These are phyloP conservation scores for Colletotrichum coccodes DNA, from an alignment of 2,329 filamentous ascomycete species.

Conservation along the genomic window DNA sequence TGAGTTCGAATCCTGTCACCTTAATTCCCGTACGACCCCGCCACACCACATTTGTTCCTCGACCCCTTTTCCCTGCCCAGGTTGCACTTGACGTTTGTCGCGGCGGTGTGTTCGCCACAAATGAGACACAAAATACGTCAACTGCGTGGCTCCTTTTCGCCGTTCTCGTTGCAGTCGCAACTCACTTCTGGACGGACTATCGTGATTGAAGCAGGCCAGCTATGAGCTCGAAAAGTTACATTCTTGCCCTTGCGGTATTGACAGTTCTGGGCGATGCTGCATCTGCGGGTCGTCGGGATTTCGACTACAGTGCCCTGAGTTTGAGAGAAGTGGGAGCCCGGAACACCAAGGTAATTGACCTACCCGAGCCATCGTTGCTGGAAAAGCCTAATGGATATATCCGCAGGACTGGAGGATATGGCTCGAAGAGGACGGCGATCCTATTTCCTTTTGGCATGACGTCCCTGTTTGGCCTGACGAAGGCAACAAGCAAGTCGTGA, in stretches of 20 bases:
- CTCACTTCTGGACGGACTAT: neutral
- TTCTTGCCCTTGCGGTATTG: neutral
- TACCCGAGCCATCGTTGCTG: neutral
- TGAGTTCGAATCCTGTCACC: neutral
- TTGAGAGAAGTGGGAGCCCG: slow-evolving; percentile 48
- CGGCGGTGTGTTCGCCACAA: neutral
- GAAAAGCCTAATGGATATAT: too few relatives aligned
- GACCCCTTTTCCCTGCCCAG: neutral
- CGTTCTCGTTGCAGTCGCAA: too few relatives aligned
- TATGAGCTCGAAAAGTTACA: neutral
- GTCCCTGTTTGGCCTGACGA: slow-evolving; percentile 49
- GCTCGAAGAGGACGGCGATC: slow-evolving; percentile 50
- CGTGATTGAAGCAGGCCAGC: neutral
- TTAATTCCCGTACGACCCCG: neutral
- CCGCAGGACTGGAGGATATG: slow-evolving; percentile 55
- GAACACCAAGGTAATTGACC: slow-evolving; percentile 45
- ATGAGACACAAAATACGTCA: neutral
- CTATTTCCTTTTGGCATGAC: slow-evolving; percentile 54
- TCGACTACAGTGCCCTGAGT: slow-evolving; percentile 42
- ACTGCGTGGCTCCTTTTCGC: neutral
- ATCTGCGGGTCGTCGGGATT: slow-evolving; percentile 12
- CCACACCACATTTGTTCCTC: neutral
- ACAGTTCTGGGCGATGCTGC: neutral
- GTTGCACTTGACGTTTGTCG: neutral
- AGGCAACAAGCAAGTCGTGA: slow-evolving; percentile 46